Evolutionary conservation across 208 protist genomes (phyloP).

Genomic region (Herpetomonas samuelpessoai): DNA sequence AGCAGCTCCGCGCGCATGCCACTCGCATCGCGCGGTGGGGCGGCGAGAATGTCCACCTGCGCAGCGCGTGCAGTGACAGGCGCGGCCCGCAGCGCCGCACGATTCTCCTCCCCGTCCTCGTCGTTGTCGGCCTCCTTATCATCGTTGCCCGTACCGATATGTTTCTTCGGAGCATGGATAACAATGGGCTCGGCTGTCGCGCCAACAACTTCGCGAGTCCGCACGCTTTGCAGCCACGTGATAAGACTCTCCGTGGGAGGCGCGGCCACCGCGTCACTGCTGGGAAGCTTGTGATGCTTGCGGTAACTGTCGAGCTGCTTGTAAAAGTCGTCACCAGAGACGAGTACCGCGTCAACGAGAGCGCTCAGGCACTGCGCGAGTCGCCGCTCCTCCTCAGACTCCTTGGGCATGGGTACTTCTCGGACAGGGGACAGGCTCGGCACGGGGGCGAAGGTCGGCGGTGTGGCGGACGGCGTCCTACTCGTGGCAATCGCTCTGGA

Average conservation of each 20-base stretch:
- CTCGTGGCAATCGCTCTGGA: no score
- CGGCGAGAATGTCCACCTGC: slow-evolving; percentile 30
- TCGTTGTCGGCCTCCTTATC: slow-evolving; percentile 8
- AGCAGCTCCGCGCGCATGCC: slow-evolving; percentile 12
- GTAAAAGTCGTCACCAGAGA: slow-evolving; percentile 12
- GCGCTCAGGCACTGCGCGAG: no score
- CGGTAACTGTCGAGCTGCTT: slow-evolving; percentile 22
- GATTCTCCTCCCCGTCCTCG: slow-evolving; percentile 14
- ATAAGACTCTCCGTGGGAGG: slow-evolving; percentile 22
- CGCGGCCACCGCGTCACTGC: no score
- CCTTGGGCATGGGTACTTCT: no score
- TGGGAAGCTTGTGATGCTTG: slow-evolving; percentile 19
- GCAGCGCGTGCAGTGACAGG: slow-evolving; percentile 35
- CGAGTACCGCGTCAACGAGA: background rate
- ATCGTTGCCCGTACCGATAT: slow-evolving; percentile 8
- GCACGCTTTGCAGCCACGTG: slow-evolving; percentile 74
- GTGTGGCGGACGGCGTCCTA: no score
- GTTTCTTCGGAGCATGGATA: background rate
- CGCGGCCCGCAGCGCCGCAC: slow-evolving; percentile 11
- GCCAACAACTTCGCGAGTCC: slow-evolving; percentile 35
- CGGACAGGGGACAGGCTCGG: no score
- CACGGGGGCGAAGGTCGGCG: no score
- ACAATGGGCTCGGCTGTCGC: slow-evolving; percentile 23
- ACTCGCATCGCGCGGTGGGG: slow-evolving; percentile 21
- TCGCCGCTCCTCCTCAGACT: no score